These are phyloP conservation scores for Tetraselmis striata DNA, from an alignment of 139 green algal genomes.

Conservation along the genomic window DNA sequence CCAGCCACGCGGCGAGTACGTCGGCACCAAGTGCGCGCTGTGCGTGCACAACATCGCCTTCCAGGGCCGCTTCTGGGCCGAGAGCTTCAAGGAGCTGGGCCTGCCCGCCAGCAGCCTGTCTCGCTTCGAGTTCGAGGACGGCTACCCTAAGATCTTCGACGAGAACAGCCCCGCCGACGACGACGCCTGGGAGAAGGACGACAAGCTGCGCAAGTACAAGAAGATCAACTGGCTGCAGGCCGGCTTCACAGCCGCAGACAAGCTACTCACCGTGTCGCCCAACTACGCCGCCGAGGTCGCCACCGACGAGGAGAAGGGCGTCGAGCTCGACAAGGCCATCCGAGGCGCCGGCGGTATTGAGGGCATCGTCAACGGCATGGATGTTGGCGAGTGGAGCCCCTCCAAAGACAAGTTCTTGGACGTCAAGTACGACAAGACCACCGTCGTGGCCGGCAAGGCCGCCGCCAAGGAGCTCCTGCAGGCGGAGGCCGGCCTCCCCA, in stretches of 20 bases:
- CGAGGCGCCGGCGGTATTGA: conserved; percentile 61
- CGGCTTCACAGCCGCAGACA: conserved; percentile 82
- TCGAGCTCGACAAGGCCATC: conserved; percentile 80
- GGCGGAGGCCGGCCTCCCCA: conserved; percentile 53
- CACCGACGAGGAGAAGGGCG: conserved; percentile 61
- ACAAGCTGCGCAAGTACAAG: conserved; percentile 36
- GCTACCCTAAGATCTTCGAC: conserved; percentile 71
- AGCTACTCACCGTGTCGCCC: conserved; percentile 89
- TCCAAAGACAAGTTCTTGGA: conserved; percentile 90
- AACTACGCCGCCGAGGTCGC: conserved; percentile 94
- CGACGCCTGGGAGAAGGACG: conserved; percentile 36
- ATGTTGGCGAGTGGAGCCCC: conserved; percentile 91
- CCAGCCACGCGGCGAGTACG: conserved; percentile 70
- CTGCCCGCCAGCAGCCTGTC: conserved; percentile 50
- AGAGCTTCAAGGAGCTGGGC: conserved; percentile 63
- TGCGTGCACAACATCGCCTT: conserved; percentile 98
- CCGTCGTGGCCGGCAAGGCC: conserved; percentile 77
- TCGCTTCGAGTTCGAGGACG: conserved; percentile 82
- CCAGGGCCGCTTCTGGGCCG: conserved; percentile 85
- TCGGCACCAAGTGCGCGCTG: conserved; percentile 68
- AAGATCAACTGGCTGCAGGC: conserved; percentile 96
- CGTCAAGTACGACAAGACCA: conserved; percentile 85
- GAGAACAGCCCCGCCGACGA: conserved; percentile 54
- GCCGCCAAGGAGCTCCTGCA: conserved; percentile 83
- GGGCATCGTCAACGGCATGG: conserved; percentile 99